phyloP scores from a whole-genome alignment of 352 stramenopile species.

The Elongisporangium senticosum region DNA sequence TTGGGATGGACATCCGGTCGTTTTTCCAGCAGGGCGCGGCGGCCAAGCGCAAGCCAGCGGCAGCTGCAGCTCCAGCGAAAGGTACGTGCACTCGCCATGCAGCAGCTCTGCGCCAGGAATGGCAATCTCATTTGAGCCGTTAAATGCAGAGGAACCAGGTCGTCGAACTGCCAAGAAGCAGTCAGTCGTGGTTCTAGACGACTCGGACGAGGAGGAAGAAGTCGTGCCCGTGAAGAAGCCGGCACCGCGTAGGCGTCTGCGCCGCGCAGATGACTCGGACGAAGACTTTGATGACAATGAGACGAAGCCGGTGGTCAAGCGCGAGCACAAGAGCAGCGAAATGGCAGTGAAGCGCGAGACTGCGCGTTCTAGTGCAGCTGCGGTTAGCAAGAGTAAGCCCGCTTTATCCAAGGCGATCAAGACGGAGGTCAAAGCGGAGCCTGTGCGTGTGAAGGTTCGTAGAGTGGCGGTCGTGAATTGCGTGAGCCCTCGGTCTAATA shows the following conservation, averaged over 20 bases:
- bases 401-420: slow-evolving; percentile 2
- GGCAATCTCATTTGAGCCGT: neutral
- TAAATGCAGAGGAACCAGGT: neutral
- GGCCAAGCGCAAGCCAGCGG: slow-evolving; percentile 8
- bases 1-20: slow-evolving; percentile 76
- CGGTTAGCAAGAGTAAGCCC: neutral
- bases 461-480: neutral
- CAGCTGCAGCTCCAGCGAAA: neutral
- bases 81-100: neutral
- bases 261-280: slow-evolving; percentile 16
- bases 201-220: slow-evolving; percentile 21
- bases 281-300: slow-evolving; percentile 19
- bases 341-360: neutral
- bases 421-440: slow-evolving; percentile 8
- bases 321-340: slow-evolving; percentile 9
- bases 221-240: slow-evolving; percentile 4
- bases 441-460: slow-evolving; percentile 3
- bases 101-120: neutral
- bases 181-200: slow-evolving; percentile 13
- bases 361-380: neutral
- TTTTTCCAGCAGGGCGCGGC: slow-evolving; percentile 61
- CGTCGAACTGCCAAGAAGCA: slow-evolving; percentile 16
- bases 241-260: slow-evolving; percentile 26
- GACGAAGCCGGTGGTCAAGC: slow-evolving; percentile 5
- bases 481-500: neutral